These are phyloP conservation scores for Diplodia sapinea DNA, from an alignment of 2,329 filamentous ascomycete genomes.

Conservation along the genomic window DNA sequence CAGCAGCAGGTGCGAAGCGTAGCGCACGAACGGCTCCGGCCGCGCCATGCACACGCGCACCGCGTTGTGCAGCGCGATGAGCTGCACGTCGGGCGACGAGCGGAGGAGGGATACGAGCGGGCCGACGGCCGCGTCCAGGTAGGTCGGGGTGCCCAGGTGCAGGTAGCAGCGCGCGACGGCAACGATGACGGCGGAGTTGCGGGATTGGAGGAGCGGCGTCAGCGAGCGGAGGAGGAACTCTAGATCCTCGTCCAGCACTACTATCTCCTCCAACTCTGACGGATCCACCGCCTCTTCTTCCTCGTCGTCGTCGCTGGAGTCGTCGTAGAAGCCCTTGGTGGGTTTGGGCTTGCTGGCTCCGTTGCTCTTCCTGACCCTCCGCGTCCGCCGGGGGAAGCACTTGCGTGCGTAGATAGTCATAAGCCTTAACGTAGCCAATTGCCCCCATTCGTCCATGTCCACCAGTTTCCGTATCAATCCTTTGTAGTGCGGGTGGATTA, in stretches of 20 bases:
- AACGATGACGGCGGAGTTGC: slow-evolving; percentile 90
- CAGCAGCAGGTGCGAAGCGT: slow-evolving; percentile 88
- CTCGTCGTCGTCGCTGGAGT: slow-evolving; percentile 55
- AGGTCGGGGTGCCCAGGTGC: slow-evolving; percentile 79
- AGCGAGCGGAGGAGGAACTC: slow-evolving; percentile 79
- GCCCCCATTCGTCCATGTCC: slow-evolving; percentile 99
- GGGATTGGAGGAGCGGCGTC: slow-evolving; percentile 84
- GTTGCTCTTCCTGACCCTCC: slow-evolving; percentile 61
- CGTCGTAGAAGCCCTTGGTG: slow-evolving; percentile 81
- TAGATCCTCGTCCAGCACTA: slow-evolving; percentile 78
- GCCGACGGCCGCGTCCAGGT: slow-evolving; percentile 76
- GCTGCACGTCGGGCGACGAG: slow-evolving; percentile 83
- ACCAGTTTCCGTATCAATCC: slow-evolving; percentile 85
- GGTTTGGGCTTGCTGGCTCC: slow-evolving; percentile 44
- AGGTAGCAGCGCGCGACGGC: slow-evolving; percentile 85
- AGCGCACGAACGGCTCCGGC: slow-evolving; percentile 82
- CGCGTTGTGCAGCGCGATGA: slow-evolving; percentile 91
- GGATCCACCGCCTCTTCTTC: slow-evolving; percentile 53
- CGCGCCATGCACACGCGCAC: slow-evolving; percentile 83
- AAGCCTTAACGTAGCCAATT: slow-evolving; percentile 79
- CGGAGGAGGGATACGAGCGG: slow-evolving; percentile 86
- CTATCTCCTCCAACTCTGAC: slow-evolving; percentile 60
- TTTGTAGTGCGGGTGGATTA: slow-evolving; percentile 90
- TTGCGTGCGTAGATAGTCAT: slow-evolving; percentile 84
- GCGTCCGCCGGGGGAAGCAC: slow-evolving; percentile 78